phyloP scores from a whole-genome alignment of 2,329 filamentous ascomycete genomes.

The Blumeria graminis region DNA sequence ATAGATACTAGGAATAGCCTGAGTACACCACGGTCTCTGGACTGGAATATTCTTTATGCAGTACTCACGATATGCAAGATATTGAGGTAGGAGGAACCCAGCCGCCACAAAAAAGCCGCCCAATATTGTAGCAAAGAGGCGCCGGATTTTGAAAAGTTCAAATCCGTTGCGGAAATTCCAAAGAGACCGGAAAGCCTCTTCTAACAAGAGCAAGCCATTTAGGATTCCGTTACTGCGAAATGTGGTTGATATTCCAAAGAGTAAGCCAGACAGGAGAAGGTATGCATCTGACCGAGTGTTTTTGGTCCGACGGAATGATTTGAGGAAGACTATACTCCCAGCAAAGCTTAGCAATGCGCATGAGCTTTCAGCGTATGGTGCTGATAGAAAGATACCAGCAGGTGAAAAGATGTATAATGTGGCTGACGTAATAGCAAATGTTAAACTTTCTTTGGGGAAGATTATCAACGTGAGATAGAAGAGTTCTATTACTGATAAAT shows the following conservation, averaged over 20 bases:
- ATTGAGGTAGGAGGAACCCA: constrained; percentile 50
- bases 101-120: constrained; percentile 43
- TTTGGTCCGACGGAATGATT: constrained; percentile 15
- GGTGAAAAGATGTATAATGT: constrained; percentile 64
- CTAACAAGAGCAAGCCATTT: constrained; percentile 46
- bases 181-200: constrained; percentile 30
- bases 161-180: constrained; percentile 20
- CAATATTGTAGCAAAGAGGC: constrained; percentile 32
- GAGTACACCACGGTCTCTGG: constrained; percentile 48
- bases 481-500: constrained; percentile 48
- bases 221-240: constrained; percentile 74
- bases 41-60: constrained; percentile 22
- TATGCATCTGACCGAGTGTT: constrained; percentile 19
- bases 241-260: constrained; percentile 48
- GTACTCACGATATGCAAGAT: constrained; percentile 47
- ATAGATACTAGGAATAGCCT: constrained; percentile 64
- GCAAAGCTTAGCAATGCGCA: constrained; percentile 57
- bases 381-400: constrained; percentile 69
- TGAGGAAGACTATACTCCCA: constrained; percentile 46
- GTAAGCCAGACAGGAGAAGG: constrained; percentile 35
- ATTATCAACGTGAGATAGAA: constrained; percentile 39
- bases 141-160: constrained; percentile 21
- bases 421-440: constrained; percentile 42
- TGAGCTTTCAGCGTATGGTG: constrained; percentile 60
- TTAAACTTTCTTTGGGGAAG: constrained; percentile 19